Percentiles rank a stretch among this genome's conserved stretches.
These are phyloP conservation scores for Nigrospora osmanthi DNA, from an alignment of 2,329 filamentous ascomycete species.

Conservation along the genomic window DNA sequence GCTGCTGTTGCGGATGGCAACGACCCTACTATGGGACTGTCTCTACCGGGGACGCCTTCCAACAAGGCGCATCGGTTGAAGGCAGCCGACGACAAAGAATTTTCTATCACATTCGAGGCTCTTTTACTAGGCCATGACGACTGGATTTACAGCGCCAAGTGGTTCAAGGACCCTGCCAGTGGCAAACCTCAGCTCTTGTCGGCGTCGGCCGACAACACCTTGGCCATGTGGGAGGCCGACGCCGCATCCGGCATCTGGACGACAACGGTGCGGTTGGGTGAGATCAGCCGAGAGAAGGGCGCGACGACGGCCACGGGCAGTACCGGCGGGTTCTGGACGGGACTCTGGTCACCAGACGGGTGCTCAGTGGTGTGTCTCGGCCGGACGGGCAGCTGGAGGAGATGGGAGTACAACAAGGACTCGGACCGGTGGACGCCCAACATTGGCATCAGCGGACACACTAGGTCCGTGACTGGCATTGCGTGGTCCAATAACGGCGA, in stretches of 20 bases:
- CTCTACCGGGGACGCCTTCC: slow-evolving; percentile 63
- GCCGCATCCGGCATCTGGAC: slow-evolving; percentile 82
- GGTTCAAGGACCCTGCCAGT: slow-evolving; percentile 47
- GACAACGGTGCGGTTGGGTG: slow-evolving; percentile 75
- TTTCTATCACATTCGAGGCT: slow-evolving; percentile 86
- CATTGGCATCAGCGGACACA: slow-evolving; percentile 77
- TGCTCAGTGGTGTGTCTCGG: slow-evolving; percentile 72
- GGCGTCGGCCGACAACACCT: slow-evolving; percentile 88
- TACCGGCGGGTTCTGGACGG: slow-evolving; percentile 93
- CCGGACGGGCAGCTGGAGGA: slow-evolving; percentile 86
- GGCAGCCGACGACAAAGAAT: slow-evolving; percentile 49
- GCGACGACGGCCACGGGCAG: slow-evolving; percentile 95
- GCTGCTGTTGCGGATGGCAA: slow-evolving; percentile 42
- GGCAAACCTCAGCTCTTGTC: slow-evolving; percentile 67
- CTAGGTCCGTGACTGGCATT: slow-evolving; percentile 70
- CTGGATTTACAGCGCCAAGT: slow-evolving; percentile 89
- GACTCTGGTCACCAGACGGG: slow-evolving; percentile 80
- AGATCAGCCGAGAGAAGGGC: slow-evolving; percentile 91
- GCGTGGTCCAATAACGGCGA: slow-evolving; percentile 76
- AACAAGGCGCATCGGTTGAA: slow-evolving; percentile 83
- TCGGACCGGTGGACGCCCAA: slow-evolving; percentile 68
- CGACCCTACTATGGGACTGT: slow-evolving; percentile 49
- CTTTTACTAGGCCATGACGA: slow-evolving; percentile 92
- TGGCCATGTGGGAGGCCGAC: slow-evolving; percentile 89
- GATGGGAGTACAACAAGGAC: slow-evolving; percentile 61